Conservation (phyloP, 2,329 filamentous ascomycete species). For the Scytalidium lignicola region DNA sequence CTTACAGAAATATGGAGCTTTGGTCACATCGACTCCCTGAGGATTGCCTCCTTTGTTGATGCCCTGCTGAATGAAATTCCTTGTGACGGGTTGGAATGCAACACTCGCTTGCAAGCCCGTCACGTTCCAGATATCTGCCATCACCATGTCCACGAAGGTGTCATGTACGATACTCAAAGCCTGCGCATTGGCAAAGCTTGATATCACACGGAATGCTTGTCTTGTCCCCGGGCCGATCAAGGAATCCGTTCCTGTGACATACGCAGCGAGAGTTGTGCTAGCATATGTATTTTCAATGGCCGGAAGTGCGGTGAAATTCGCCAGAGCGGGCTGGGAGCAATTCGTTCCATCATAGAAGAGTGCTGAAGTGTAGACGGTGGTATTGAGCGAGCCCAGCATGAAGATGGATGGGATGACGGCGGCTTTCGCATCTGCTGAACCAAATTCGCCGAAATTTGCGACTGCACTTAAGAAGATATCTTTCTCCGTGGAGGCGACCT, state of each 20-base stretch:
- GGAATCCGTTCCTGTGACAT: slow-evolving; percentile 7
- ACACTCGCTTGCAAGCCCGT: slow-evolving; percentile 9
- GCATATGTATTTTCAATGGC: slow-evolving; percentile 7
- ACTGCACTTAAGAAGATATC: slow-evolving; percentile 6
- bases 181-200: slow-evolving; percentile 7
- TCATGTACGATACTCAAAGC: slow-evolving; percentile 12
- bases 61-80: slow-evolving; percentile 12
- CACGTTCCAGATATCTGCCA: slow-evolving; percentile 6
- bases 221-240: slow-evolving; percentile 8
- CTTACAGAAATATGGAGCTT: slow-evolving; percentile 13
- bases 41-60: slow-evolving; percentile 10
- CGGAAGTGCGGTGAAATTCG: slow-evolving; percentile 10
- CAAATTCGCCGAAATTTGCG: slow-evolving; percentile 9
- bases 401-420: slow-evolving; percentile 13
- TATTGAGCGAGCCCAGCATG: slow-evolving; percentile 8
- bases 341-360: slow-evolving; percentile 11
- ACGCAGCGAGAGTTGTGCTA: slow-evolving; percentile 6
- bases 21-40: slow-evolving; percentile 8
- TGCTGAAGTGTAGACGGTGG: slow-evolving; percentile 9
- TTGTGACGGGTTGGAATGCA: slow-evolving; percentile 10
- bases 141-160: slow-evolving; percentile 11
- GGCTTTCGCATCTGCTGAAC: slow-evolving; percentile 10
- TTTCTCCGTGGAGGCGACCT: slow-evolving; percentile 5
- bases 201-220: slow-evolving; percentile 9
- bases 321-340: slow-evolving; percentile 9